A percentile compares a stretch with the other conserved stretches of the same genome.
These are phyloP conservation scores for Corylus avellana DNA, from an alignment of 306 rosid genomes.

Conservation along the genomic window DNA sequence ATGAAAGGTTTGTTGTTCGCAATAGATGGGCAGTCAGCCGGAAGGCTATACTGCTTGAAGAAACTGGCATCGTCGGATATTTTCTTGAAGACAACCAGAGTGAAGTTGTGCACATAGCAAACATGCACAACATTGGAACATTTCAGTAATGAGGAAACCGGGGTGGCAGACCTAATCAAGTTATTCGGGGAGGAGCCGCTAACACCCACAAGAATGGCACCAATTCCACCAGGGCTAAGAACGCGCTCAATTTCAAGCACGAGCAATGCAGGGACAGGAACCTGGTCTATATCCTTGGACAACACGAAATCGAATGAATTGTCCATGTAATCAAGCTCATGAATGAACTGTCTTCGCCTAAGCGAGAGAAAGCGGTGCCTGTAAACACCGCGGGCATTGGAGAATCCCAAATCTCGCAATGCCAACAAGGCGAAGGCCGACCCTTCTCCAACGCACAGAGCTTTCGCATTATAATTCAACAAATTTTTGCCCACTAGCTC, in stretches of 20 bases:
- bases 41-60: conserved; percentile 44
- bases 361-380: conserved; percentile 49
- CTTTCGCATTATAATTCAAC: conserved; percentile 37
- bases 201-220: conserved; percentile 53
- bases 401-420: conserved; percentile 65
- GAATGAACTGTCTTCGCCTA: conserved; percentile 40
- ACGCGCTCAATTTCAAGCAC: conserved; percentile 86
- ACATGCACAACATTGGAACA: conserved; percentile 70
- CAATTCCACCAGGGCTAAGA: conserved; percentile 84
- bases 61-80: conserved; percentile 38
- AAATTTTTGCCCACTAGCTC: conserved; percentile 46
- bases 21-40: conserved; percentile 60
- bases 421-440: conserved; percentile 43
- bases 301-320: conserved; percentile 72
- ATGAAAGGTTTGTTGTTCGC: conserved; percentile 50
- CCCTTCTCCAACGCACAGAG: conserved; percentile 74
- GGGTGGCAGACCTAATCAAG: conserved; percentile 70
- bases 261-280: conserved; percentile 65
- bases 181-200: conserved; percentile 41
- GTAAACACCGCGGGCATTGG: conserved; percentile 40
- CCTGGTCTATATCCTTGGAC: conserved; percentile 61
- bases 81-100: conserved; percentile 74
- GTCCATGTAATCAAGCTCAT: conserved; percentile 46
- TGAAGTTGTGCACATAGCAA: conserved; percentile 41
- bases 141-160: conserved; percentile 69